Percentiles rank a stretch among this genome's conserved stretches.
These are phyloP conservation scores for Aspergillus mulundensis DNA, from an alignment of 495 filamentous ascomycete genomes.

Conservation along the genomic window DNA sequence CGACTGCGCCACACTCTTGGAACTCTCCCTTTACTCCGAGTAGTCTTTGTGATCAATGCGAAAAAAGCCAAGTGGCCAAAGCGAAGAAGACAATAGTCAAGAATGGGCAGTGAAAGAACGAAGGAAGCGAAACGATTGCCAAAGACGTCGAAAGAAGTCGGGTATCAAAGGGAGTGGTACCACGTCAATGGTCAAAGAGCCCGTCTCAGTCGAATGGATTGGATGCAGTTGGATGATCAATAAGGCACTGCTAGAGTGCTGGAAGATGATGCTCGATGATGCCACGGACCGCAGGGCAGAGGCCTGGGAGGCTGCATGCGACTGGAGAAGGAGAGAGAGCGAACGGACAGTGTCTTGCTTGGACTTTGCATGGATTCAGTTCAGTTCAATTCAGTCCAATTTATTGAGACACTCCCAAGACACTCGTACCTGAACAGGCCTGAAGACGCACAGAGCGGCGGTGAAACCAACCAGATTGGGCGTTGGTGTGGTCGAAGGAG, in stretches of 20 bases:
- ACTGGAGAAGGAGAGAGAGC: not conserved
- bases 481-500: slow-evolving; percentile 5
- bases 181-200: not conserved
- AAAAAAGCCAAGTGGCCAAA: slow-evolving; percentile 1
- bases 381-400: not conserved
- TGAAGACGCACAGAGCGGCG: slow-evolving; percentile 9
- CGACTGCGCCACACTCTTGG: slow-evolving; percentile 8
- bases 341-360: not conserved
- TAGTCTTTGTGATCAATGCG: not conserved
- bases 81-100: not conserved
- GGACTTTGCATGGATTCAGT: slow-evolving; percentile 5
- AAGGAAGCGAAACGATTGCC: not conserved
- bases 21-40: not conserved
- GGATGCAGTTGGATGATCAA: slow-evolving; percentile 9
- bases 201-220: not conserved
- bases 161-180: not conserved
- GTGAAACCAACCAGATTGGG: slow-evolving; percentile 10
- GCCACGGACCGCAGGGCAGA: not conserved
- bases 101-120: not conserved
- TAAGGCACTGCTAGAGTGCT: not conserved
- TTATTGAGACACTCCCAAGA: not conserved
- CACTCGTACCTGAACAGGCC: slow-evolving; percentile 5
- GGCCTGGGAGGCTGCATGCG: not conserved
- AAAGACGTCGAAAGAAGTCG: not conserved
- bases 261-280: slow-evolving; percentile 4